Evolutionary conservation across 2,329 filamentous ascomycete species (phyloP), one percentile per base, ranked within the genome.

Genomic region (Paraphoma sp.): DNA sequence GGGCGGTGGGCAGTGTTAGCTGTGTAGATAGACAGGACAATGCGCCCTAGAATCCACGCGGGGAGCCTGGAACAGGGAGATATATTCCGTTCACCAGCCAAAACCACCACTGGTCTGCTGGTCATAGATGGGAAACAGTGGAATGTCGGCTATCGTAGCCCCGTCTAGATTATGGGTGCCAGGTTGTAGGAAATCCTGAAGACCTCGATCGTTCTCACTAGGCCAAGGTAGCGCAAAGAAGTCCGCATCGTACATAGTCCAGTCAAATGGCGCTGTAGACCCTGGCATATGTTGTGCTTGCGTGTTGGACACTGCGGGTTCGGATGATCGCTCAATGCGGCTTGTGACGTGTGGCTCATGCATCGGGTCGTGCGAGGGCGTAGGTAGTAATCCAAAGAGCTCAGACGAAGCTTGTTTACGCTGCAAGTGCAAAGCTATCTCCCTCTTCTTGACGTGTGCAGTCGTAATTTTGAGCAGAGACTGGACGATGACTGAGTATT

Each of bases 231-330:
- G 46, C 0, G 70, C 63, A 42, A 72, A 73, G 48, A 73, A 72
- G 40, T 73, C 69, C 1, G 68, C 65, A 54, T 73, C 70, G 42
- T 70, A 72, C 16, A 73, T 72, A 51, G 63, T 71, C 70, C 70
- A 73, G 33, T 72, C 70, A 16, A 62, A 48, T 17, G 64, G 47
- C 30, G 62, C 56, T 3, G 59, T 30, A 9, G 61, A 45, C 9
- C 59, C 28, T 11, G 47, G 41, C n/a, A 38, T 45, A 8, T 53
- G 54, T 12, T 59, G 59, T 3, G 51, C 45, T 8, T 57, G 36
- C 3, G 56, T 40, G 17, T 54, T 51, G 9, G 59, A 36, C 4
- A 48, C 31, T 7, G 53, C 17, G 14, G 45, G 28, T 16, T 29
- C 48, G 8, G 59, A 54, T 3, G 56, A 51, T 10, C 40, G 28